phyloP scores from a whole-genome alignment of 2,329 filamentous ascomycete genomes.

The Aspergillus sp. region DNA sequence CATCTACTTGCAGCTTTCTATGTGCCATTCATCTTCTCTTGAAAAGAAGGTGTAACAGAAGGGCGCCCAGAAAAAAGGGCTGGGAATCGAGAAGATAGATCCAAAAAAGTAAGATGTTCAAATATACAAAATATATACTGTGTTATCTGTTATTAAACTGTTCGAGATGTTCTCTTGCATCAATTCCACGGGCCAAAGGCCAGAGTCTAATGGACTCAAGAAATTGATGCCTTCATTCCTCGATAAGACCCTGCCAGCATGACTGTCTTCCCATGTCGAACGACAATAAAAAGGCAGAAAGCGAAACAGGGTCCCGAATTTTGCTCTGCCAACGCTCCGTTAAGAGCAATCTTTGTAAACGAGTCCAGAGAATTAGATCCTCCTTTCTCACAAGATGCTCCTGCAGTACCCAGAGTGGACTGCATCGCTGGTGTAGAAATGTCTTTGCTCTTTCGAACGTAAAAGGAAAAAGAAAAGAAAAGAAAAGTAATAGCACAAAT shows the following conservation, averaged over 20 bases:
- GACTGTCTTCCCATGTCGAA: slow-evolving; percentile 10
- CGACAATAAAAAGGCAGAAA: slow-evolving; percentile 15
- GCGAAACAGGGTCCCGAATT: slow-evolving; percentile 19
- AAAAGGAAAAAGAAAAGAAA: slow-evolving; percentile 4
- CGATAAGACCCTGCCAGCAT: slow-evolving; percentile 13
- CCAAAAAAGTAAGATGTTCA: too few species aligned
- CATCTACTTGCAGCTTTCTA: too few species aligned
- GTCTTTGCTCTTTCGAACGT: background rate
- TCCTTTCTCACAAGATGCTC: slow-evolving; percentile 50
- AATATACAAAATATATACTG: too few species aligned
- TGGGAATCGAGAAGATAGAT: too few species aligned
- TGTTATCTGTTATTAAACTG: slow-evolving; percentile 11
- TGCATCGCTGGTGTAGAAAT: slow-evolving; percentile 61
- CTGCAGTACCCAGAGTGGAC: slow-evolving; percentile 65
- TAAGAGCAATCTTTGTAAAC: slow-evolving; percentile 63
- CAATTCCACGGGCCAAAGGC: slow-evolving; percentile 24
- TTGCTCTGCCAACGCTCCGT: slow-evolving; percentile 76
- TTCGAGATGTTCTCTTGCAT: slow-evolving; percentile 39
- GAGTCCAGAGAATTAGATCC: slow-evolving; percentile 9
- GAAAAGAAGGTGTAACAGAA: too few species aligned
- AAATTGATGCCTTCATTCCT: slow-evolving; percentile 36
- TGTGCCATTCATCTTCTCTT: too few species aligned
- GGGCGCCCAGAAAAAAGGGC: too few species aligned
- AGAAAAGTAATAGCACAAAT: slow-evolving; percentile 2
- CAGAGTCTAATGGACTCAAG: slow-evolving; percentile 17